Base-by-base conservation (phyloP, 352 stramenopile genomes). In the Globisporangium heterothallicum region DNA sequence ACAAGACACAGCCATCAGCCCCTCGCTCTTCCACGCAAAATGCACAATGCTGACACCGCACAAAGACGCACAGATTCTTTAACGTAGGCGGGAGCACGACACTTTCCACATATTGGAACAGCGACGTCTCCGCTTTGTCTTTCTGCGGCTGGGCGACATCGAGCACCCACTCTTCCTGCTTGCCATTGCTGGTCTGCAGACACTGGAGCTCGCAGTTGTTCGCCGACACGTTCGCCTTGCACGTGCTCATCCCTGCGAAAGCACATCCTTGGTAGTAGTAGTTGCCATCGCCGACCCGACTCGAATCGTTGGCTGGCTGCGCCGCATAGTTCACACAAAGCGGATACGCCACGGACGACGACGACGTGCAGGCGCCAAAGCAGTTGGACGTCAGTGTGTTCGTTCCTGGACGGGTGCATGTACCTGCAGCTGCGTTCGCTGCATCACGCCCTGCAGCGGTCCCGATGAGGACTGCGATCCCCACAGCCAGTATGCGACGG, bases 281-380 rank as follows among this genome's bases (percentile, higher is more conserved):
- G 45, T 70, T 72, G 16, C 68, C 73, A 10, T 85, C 72, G 19
- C 60, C 73, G 19, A 61, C 69, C 2, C 64, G 53, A 4, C 65
- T 66, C 25, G 49, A 49, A 18, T 66, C 60, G 25, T 68, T 53
- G 1, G 50, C 46, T 6, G 62, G 67, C 27, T 45, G 49, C 1
- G 66, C 56, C 13, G 75, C 77, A 53, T 91, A 88, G 49, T 67
- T 84, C 41, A 91, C 66, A 35, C 80, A 91, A 1, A 91, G 57
- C 29, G 72, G 70, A 24, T 49, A 46, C 0, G 27, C 5, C 32
- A 55, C 53, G 12, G 35, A n/a, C 18, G 49, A 49, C 2, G 42
- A 10, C 22, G 62, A 43, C 10, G 32, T 24, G 46, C 80, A 91
- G 13, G 53, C 58, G 21, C 60, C 68, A 53, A 68, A 84, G 63